Evolutionary conservation across 495 filamentous ascomycete genomes (phyloP), one percentile per base, ranked within the genome.

Genomic region (Neurospora sp.): DNA sequence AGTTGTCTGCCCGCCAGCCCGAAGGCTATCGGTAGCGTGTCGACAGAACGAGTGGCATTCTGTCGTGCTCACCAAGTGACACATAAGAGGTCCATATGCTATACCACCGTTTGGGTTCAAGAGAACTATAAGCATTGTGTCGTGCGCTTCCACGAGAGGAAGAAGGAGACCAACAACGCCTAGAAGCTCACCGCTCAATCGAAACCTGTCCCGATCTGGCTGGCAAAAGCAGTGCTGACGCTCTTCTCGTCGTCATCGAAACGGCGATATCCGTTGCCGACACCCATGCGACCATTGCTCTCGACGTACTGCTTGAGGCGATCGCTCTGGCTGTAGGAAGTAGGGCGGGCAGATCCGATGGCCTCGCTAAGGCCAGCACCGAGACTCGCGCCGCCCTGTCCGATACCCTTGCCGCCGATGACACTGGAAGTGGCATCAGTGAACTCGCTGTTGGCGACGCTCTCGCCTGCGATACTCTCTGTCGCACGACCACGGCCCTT

Each of bases 181-280:
- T 41, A 69, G 38, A 44, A 71, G n/a, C 27, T 53, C 8, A 61
- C 69, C 72, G 59, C 85, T 97, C 94, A 97, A 84, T 98, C 94
- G 81, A 95, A 97, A 76, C 91, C 92, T 22, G 78, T 72, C 70
- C 92, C 95, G 72, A 97, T 88, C 81, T 98, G 96, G 82, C 94
- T 97, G 48, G 94, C 95, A 84, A 98, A 98, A 8, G 94, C 94
- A 39, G 95, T 98, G 74, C 93, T 97, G 76, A 98, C 88, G 80
- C 95, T 98, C 81, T 95, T 92, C 72, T 94, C 92, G 79, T 98
- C 96, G 74, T 99, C 96, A 75, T 98, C 96, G 59, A 89, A 91
- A 74, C 92, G 93, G 65, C 92, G 92, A 74, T 91, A 94, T 61
- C 93, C 91, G 78, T 91, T 94, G 71, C 87, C 84, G 71, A 84